Evolutionary conservation across 257 asterid genomes (phyloP).

Genomic region (Solanum appendiculatum): DNA sequence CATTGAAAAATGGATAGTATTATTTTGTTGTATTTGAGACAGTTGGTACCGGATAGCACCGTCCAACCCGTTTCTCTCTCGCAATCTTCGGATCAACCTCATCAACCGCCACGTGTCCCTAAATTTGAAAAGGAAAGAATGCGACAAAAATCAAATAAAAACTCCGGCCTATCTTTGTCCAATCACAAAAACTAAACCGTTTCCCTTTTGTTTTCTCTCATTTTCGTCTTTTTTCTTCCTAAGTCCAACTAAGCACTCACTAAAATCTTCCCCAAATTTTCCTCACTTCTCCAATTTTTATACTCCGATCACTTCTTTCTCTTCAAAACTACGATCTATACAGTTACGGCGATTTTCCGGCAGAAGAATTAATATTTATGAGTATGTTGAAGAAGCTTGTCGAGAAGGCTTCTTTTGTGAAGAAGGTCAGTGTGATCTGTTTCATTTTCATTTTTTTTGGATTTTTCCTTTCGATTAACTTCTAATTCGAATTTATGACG

Average conservation of each 20-base stretch:
- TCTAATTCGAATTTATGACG: neutral
- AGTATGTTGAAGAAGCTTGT: constrained; percentile 54
- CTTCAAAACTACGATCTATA: neutral
- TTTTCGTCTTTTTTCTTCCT: constrained; percentile 2
- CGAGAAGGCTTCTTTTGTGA: constrained; percentile 69
- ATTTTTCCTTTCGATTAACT: neutral
- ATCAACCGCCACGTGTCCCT: constrained; percentile 53
- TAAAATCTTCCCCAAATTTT: neutral
- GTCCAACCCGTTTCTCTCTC: constrained; percentile 20
- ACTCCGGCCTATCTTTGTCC: neutral
- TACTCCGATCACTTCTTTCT: neutral
- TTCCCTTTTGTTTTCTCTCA: neutral
- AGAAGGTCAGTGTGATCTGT: constrained; percentile 84
- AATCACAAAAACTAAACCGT: neutral
- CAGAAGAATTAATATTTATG: neutral
- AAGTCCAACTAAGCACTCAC: neutral
- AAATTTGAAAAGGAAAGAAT: neutral
- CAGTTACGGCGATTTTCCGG: neutral
- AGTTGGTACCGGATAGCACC: constrained; percentile 14
- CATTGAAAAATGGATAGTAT: neutral
- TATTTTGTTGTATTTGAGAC: constrained; percentile 9
- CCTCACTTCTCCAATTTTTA: neutral
- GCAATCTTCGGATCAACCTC: constrained; percentile 44
- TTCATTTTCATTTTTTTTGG: too few species aligned
- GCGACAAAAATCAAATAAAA: neutral